Conservation (phyloP, 2,329 filamentous ascomycete species). For the Penicillium crustosum region DNA sequence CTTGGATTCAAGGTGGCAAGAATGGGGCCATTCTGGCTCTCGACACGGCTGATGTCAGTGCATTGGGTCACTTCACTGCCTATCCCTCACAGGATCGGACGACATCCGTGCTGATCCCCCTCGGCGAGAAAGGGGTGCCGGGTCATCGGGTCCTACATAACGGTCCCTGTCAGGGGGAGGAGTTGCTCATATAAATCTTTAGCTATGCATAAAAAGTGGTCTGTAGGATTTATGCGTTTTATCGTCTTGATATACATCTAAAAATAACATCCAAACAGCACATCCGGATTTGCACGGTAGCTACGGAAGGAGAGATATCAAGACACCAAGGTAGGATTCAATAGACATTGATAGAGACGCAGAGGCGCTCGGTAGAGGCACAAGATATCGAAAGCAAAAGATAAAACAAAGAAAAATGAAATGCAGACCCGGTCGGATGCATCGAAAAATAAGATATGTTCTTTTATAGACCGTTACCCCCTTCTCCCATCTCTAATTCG, state of each 20-base stretch:
- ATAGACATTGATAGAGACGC: conserved; percentile 11
- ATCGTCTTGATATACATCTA: background rate
- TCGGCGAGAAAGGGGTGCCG: conserved; percentile 36
- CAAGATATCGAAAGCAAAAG: conserved; percentile 13
- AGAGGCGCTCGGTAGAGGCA: conserved; percentile 13
- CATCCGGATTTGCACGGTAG: background rate
- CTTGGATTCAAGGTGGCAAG: conserved; percentile 42
- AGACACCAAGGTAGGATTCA: conserved; percentile 11
- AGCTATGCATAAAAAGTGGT: background rate
- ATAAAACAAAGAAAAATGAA: conserved; percentile 12
- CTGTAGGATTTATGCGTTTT: background rate
- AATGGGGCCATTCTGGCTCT: conserved; percentile 46
- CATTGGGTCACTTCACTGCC: conserved; percentile 43
- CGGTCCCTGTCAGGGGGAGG: conserved; percentile 39
- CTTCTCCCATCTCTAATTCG: conserved; percentile 14
- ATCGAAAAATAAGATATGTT: conserved; percentile 19
- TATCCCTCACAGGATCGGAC: conserved; percentile 45
- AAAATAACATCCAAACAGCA: background rate
- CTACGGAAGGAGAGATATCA: background rate
- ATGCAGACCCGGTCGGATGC: conserved; percentile 13
- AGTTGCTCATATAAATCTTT: conserved; percentile 10
- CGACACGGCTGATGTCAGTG: conserved; percentile 45
- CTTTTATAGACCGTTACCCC: conserved; percentile 22
- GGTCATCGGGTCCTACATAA: conserved; percentile 43
- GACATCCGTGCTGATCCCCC: conserved; percentile 40